phyloP scores from a whole-genome alignment of 768 basidiomycete genomes.

The Tulasnella sp. region DNA sequence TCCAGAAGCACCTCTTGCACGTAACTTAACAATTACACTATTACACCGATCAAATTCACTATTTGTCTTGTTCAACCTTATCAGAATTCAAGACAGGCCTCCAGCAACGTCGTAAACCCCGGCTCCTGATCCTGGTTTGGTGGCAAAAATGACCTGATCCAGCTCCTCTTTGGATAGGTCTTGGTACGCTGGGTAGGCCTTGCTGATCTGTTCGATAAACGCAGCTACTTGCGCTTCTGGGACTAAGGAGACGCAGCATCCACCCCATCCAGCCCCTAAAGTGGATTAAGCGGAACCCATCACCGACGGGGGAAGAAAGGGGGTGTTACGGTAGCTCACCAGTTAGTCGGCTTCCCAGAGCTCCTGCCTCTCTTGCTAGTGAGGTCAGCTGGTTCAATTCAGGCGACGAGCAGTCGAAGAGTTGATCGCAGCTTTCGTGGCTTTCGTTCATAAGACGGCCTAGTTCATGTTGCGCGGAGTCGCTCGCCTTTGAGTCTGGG shows the following conservation, averaged over 20 bases:
- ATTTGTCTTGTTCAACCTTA: constrained; percentile 1
- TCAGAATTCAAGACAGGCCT: constrained; percentile 28
- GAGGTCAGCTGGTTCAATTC: constrained; percentile 64
- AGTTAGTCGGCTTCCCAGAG: constrained; percentile 76
- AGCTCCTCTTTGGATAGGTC: constrained; percentile 51
- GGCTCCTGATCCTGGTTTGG: constrained; percentile 73
- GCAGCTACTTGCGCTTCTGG: constrained; percentile 49
- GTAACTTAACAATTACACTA: neutral
- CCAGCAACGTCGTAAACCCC: constrained; percentile 44
- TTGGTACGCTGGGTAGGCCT: constrained; percentile 57
- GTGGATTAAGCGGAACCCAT: neutral
- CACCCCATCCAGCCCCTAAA: constrained; percentile 84
- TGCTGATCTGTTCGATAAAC: constrained; percentile 57
- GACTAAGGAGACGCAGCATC: constrained; percentile 78
- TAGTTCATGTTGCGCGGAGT: constrained; percentile 40
- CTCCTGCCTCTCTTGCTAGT: constrained; percentile 61
- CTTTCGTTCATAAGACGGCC: constrained; percentile 74
- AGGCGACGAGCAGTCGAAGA: constrained; percentile 73
- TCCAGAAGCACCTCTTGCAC: neutral
- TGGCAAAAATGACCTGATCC: constrained; percentile 68
- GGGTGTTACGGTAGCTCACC: constrained; percentile 44
- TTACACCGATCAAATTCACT: neutral
- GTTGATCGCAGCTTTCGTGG: constrained; percentile 56
- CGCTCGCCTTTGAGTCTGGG: neutral
- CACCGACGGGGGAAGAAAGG: neutral